Conservation (phyloP, 768 basidiomycete species). For the Pisolithus albus region DNA sequence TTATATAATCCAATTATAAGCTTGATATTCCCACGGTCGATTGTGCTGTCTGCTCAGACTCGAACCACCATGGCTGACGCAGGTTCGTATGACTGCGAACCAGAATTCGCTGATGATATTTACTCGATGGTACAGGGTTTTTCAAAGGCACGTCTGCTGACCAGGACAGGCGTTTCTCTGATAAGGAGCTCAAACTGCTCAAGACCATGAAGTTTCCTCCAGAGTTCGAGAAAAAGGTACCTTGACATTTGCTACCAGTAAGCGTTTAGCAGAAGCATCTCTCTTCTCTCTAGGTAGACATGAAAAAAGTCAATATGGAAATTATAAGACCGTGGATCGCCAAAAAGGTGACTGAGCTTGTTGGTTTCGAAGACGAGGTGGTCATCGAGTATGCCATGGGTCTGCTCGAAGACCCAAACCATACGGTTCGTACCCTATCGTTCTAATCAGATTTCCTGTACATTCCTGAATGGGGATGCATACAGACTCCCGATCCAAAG, state of each 20-base stretch:
- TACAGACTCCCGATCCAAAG: constrained; percentile 80
- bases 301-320: constrained; percentile 88
- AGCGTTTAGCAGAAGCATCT: neutral
- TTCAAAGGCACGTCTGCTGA: constrained; percentile 89
- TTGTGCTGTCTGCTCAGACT: neutral
- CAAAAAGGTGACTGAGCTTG: constrained; percentile 83
- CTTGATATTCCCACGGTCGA: constrained; percentile 3
- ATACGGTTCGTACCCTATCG: constrained; percentile 52
- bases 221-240: constrained; percentile 81
- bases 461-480: neutral
- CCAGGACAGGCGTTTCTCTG: constrained; percentile 88
- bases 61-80: constrained; percentile 50
- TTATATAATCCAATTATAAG: too few species aligned
- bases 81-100: constrained; percentile 33
- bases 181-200: constrained; percentile 89
- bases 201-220: constrained; percentile 87
- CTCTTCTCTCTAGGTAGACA: constrained; percentile 60
- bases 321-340: constrained; percentile 96
- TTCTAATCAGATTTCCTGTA: neutral
- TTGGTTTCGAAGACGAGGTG: constrained; percentile 95
- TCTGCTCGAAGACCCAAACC: constrained; percentile 76
- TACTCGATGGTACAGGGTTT: constrained; percentile 45
- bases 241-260: neutral
- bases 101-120: constrained; percentile 1
- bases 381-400: constrained; percentile 96